phyloP scores from a whole-genome alignment of 495 filamentous ascomycete species.

The Hypoxylon cercidicola region DNA sequence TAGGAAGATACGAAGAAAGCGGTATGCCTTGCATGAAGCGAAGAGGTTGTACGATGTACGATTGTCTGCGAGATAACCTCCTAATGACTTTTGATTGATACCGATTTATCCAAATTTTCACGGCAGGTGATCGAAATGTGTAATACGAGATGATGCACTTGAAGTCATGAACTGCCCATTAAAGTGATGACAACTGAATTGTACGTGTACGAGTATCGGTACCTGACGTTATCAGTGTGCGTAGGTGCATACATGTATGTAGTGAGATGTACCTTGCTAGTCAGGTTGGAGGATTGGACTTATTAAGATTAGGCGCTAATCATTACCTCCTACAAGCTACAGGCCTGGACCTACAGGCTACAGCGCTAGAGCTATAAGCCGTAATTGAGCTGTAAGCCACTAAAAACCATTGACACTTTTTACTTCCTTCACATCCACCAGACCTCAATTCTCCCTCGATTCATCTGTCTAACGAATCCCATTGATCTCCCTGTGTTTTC shows the following conservation, averaged over 20 bases:
- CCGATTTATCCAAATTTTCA: neutral
- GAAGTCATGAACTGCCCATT: neutral
- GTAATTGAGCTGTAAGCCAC: neutral
- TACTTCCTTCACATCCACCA: neutral
- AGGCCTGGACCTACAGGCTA: constrained; percentile 11
- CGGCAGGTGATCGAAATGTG: too few species aligned
- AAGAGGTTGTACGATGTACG: constrained; percentile 3
- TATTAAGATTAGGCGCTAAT: constrained; percentile 14
- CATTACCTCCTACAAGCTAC: constrained; percentile 19
- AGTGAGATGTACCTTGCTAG: neutral
- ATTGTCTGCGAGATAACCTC: neutral
- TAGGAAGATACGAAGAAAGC: neutral
- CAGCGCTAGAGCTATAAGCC: too few species aligned
- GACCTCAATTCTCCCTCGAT: constrained; percentile 5
- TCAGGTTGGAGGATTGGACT: constrained; percentile 36
- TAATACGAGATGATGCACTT: constrained; percentile 1
- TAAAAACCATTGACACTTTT: neutral
- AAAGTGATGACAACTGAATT: too few species aligned
- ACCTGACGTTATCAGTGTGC: constrained; percentile 30
- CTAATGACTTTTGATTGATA: too few species aligned
- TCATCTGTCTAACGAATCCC: neutral
- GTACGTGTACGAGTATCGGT: constrained; percentile 7
- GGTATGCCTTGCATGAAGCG: constrained; percentile 4
- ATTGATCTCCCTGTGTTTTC: neutral
- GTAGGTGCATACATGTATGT: constrained; percentile 2